Base-by-base conservation (phyloP, 2,329 filamentous ascomycete species). In the Xylaria sp. region DNA sequence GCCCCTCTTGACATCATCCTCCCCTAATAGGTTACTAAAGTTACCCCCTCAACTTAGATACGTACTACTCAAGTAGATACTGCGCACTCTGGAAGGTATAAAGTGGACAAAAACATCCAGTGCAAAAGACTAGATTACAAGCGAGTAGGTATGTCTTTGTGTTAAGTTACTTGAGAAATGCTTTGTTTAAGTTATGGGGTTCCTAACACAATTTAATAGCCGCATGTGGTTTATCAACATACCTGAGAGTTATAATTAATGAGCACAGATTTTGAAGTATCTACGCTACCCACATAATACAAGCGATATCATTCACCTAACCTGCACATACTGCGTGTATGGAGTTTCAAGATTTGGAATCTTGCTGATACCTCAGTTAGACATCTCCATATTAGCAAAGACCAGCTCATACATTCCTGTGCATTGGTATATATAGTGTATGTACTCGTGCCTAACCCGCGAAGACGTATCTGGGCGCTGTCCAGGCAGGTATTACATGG, bases 1-100 rank as follows among this genome's bases (percentile, higher is more conserved):
- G 46, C 46, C 46, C 46, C 46, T 66, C 67, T 69, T 69, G 66
- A 69, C 67, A 69, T 69, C 67, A 69, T 69, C 23, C 36, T 41
- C 55, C 60, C n/a, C 28, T 60, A 60, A 63, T 59, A 48, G 55
- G 41, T 33, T 28, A 33, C 23, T n/a, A 33, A 20, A 33, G 6
- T 28, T 49, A 59, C 5, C 57, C 56, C 57, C 15, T 25, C 23
- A 51, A n/a, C 2, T 48, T 56, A 51, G 3, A 18, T 63, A 64
- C 52, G 39, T 48, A 28, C 28, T 28, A 28, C 28, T 28, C 28
- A 28, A 28, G 28, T 28, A 28, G 23, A 20, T 49, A 49, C 8
- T 13, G 39, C 39, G 13, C 39, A 41, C 10, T 41, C 15, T 41
- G 3, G 15, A 18, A 41, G 3, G 10, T 41, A 41, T 13, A 15